A percentile compares a stretch with the other conserved stretches of the same genome.
These are phyloP conservation scores for Ettlia oleoabundans DNA, from an alignment of 139 green algal genomes.

Conservation along the genomic window DNA sequence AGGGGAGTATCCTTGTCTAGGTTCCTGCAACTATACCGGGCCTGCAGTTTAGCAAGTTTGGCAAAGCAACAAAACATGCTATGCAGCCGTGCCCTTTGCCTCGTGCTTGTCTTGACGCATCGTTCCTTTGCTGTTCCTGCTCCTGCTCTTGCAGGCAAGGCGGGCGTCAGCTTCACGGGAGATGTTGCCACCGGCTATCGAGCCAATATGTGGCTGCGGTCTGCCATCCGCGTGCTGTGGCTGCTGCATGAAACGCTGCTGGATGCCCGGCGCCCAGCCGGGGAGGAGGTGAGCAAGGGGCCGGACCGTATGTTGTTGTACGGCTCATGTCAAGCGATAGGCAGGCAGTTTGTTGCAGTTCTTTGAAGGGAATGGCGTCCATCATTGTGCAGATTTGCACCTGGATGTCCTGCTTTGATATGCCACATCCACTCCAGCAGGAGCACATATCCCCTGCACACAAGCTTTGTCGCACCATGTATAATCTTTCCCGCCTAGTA, in stretches of 20 bases:
- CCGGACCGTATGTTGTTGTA: not conserved
- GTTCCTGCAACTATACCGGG: not conserved
- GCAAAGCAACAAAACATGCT: too few species aligned
- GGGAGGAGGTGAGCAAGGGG: slow-evolving; percentile 37
- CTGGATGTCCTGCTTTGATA: too few species aligned
- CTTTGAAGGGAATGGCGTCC: not conserved
- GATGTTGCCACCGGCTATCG: slow-evolving; percentile 57
- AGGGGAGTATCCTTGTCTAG: too few species aligned
- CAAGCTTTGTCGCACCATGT: not conserved
- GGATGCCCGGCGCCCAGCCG: slow-evolving; percentile 39
- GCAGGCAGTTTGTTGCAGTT: not conserved
- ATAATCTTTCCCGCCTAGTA: too few species aligned
- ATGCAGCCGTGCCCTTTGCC: too few species aligned
- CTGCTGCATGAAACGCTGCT: slow-evolving; percentile 66
- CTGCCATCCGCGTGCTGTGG: slow-evolving; percentile 75
- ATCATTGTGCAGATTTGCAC: not conserved
- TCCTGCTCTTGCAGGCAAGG: slow-evolving; percentile 36
- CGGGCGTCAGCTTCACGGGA: slow-evolving; percentile 64
- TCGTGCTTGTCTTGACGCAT: too few species aligned
- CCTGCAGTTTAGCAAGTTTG: too few species aligned
- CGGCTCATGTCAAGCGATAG: not conserved
- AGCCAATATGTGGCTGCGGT: slow-evolving; percentile 78
- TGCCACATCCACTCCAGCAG: too few species aligned
- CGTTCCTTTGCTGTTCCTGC: too few species aligned
- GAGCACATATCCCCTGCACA: too few species aligned